Conservation (phyloP, 1,284 basidiomycete genomes). For the Phlebopus sp. region DNA sequence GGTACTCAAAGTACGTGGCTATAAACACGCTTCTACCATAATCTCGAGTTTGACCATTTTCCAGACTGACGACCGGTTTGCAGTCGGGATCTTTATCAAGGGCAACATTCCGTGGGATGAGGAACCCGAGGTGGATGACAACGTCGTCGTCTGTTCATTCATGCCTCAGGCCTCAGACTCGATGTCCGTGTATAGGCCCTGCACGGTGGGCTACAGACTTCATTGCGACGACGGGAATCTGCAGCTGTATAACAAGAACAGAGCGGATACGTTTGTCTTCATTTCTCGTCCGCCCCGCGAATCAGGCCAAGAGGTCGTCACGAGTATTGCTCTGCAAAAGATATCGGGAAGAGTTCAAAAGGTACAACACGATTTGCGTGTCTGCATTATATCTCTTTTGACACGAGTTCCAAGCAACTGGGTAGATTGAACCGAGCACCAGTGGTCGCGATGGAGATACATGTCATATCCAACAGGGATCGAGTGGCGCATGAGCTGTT, state of each 20-base stretch:
- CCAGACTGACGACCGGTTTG: conserved; percentile 58
- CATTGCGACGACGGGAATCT: conserved; percentile 52
- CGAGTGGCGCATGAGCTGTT: conserved; percentile 61
- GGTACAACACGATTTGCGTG: conserved; percentile 33
- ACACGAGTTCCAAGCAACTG: conserved; percentile 44
- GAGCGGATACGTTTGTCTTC: conserved; percentile 56
- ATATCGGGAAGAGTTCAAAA: conserved; percentile 51
- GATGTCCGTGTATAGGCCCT: conserved; percentile 48
- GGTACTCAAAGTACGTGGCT: conserved; percentile 48
- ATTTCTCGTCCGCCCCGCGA: conserved; percentile 46
- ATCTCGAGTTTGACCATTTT: not conserved
- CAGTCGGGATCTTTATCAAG: conserved; percentile 59
- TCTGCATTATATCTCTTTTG: not conserved
- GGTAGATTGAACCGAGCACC: conserved; percentile 52
- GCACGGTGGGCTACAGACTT: conserved; percentile 50
- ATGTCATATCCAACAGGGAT: conserved; percentile 66
- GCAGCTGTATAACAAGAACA: conserved; percentile 54
- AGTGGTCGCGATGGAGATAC: conserved; percentile 54
- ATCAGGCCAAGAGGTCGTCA: conserved; percentile 45
- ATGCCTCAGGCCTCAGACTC: conserved; percentile 49
- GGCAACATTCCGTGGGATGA: conserved; percentile 61
- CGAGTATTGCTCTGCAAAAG: conserved; percentile 61
- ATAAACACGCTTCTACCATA: not conserved
- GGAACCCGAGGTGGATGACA: conserved; percentile 54
- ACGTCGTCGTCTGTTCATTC: conserved; percentile 62